Evolutionary conservation across 2,329 filamentous ascomycete species (phyloP), one percentile per base, ranked within the genome.

Genomic region (Xylaria sp.): DNA sequence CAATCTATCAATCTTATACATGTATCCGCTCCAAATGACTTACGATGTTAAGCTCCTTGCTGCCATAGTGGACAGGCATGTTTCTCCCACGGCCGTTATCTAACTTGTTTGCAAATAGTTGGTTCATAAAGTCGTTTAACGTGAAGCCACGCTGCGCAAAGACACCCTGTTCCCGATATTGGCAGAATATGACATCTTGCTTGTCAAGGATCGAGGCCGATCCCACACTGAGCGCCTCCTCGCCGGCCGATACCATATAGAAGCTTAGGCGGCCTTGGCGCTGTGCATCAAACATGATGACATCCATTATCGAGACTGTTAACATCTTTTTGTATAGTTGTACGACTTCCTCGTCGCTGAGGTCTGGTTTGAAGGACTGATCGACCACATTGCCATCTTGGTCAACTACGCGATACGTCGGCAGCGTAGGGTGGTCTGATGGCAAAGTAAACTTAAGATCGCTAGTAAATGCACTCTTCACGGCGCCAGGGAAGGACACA

Each of bases 281-380:
- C 78, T 99, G 95, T 0, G 95, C 93, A 72, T 99, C 95, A 73
- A 97, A 97, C 93, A 98, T 98, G 74, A 98, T 91, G 57, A 96
- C 77, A 74, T 99, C 95, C 92, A 99, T 95, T 68, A 98, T 90
- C 58, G 90, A 87, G 9, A 89, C 80, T 35, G 81, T 84, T 9
- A 90, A 71, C 88, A 90, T 90, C 70, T 88, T 85, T 61, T 79
- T 83, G 75, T 89, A 89, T 53, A 88, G 76, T 72, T 86, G 84
- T 56, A 86, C 72, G 11, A 87, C 79, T 66, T 83, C 78, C 52
- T 84, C 81, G 54, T 95, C 87, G 40, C 83, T 81, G 1, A 95
- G 85, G 71, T 93, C 88, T 0, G 87, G 86, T 53, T 83, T 80
- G 71, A 90, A 88, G 11, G 83, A 82, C 49, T 86, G 83, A 77